These are phyloP conservation scores for Xylaria curta DNA, from an alignment of 495 filamentous ascomycete species.

Conservation along the genomic window DNA sequence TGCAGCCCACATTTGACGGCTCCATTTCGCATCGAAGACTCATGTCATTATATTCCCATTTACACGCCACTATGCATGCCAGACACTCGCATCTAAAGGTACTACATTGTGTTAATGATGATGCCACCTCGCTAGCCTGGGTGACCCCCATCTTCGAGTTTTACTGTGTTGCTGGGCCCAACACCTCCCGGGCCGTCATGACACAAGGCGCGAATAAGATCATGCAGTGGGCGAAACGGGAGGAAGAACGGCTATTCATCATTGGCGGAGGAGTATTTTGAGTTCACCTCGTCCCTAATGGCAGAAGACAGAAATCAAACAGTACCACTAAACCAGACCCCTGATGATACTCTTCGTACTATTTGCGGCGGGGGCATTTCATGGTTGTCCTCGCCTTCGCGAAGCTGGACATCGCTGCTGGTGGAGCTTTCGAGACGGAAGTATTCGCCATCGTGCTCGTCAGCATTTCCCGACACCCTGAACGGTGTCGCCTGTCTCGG, in stretches of 20 bases:
- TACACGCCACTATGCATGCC: slow-evolving; percentile 83
- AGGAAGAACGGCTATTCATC: slow-evolving; percentile 94
- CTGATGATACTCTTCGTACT: background rate
- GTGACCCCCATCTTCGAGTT: slow-evolving; percentile 88
- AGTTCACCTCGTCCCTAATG: background rate
- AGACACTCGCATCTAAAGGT: slow-evolving; percentile 85
- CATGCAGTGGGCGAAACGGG: slow-evolving; percentile 84
- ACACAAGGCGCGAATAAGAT: slow-evolving; percentile 87
- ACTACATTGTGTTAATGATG: slow-evolving; percentile 75
- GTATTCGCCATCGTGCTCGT: background rate
- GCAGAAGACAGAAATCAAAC: background rate
- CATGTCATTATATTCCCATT: slow-evolving; percentile 80
- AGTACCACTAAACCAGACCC: background rate
- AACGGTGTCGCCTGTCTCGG: background rate
- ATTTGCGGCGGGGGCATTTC: background rate
- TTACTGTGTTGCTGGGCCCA: slow-evolving; percentile 88
- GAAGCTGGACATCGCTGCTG: background rate
- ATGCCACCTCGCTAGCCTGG: slow-evolving; percentile 84
- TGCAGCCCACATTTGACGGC: slow-evolving; percentile 71
- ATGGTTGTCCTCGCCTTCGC: background rate
- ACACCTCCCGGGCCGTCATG: slow-evolving; percentile 75
- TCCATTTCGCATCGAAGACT: slow-evolving; percentile 73
- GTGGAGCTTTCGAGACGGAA: background rate
- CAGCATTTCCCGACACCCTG: background rate
- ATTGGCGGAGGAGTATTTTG: slow-evolving; percentile 84